Conservation (phyloP, 768 basidiomycete genomes). For the Termitomyces sp. region DNA sequence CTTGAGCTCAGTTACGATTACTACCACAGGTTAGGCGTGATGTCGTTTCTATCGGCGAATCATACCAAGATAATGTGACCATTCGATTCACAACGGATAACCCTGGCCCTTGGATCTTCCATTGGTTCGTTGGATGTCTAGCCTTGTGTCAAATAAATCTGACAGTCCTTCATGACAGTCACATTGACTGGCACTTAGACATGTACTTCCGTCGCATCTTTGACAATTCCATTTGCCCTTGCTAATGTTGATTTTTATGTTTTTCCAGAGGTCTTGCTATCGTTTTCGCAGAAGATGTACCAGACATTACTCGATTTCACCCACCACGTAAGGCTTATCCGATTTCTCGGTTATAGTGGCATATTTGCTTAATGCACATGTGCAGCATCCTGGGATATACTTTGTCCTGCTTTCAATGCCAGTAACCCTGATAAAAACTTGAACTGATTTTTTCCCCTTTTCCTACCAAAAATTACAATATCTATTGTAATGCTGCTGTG, state of each 20-base stretch:
- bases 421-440: neutral
- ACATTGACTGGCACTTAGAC: constrained; percentile 51
- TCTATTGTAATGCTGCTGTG: too few species aligned
- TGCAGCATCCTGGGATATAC: constrained; percentile 26
- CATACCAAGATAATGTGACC: constrained; percentile 30
- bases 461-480: too few species aligned
- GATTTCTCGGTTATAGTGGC: neutral
- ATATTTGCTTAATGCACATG: neutral
- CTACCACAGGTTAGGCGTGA: constrained; percentile 19
- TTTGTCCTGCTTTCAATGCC: constrained; percentile 27
- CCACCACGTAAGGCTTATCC: constrained; percentile 1
- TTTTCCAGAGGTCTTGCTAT: constrained; percentile 30
- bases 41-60: constrained; percentile 26
- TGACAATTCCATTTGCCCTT: neutral
- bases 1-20: neutral
- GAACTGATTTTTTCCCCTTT: neutral
- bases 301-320: neutral
- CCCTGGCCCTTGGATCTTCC: constrained; percentile 46
- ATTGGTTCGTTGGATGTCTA: constrained; percentile 28
- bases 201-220: constrained; percentile 14
- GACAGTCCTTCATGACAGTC: constrained; percentile 21
- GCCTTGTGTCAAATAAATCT: neutral
- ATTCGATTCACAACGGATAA: constrained; percentile 50
- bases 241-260: too few species aligned
- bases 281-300: constrained; percentile 34